phyloP scores from a whole-genome alignment of 164 flowering plant genomes.

The Malania oleifera region DNA sequence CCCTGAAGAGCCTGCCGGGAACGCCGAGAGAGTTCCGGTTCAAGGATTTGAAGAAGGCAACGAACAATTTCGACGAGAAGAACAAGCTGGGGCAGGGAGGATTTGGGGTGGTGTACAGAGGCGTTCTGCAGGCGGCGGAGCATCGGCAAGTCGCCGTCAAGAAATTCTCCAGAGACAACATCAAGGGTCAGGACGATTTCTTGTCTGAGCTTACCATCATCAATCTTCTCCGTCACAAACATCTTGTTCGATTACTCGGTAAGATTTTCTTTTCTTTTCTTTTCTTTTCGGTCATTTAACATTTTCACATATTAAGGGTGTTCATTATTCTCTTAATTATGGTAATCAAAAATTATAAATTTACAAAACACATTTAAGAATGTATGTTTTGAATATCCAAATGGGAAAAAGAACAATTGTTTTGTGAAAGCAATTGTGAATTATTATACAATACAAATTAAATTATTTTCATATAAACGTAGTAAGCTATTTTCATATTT shows the following conservation, averaged over 20 bases:
- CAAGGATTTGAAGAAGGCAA: conserved; percentile 58
- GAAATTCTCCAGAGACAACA: conserved; percentile 55
- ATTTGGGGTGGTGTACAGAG: conserved; percentile 65
- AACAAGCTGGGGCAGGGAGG: conserved; percentile 69
- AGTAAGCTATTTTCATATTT: too few relatives aligned
- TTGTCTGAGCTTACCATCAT: conserved; percentile 73
- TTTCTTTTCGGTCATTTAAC: too few relatives aligned
- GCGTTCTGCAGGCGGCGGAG: conserved; percentile 30
- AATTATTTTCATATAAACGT: too few relatives aligned
- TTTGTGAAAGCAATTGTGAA: too few relatives aligned
- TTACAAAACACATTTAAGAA: too few relatives aligned
- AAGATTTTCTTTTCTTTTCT: conserved; percentile 5
- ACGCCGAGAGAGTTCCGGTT: conserved; percentile 53
- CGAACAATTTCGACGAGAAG: conserved; percentile 52
- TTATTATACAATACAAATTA: too few relatives aligned
- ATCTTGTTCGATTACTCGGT: conserved; percentile 73
- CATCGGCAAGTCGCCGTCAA: conserved; percentile 55
- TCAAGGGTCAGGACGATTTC: conserved; percentile 62
- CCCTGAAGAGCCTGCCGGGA: conserved; percentile 50
- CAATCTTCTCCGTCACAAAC: conserved; percentile 62
- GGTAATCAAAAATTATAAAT: too few relatives aligned
- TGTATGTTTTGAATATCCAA: too few relatives aligned
- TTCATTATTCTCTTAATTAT: too few relatives aligned
- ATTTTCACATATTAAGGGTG: too few relatives aligned
- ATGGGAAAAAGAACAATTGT: too few relatives aligned